Conservation (phyloP, 306 rosid genomes). For the Cyamopsis tetragonoloba region DNA sequence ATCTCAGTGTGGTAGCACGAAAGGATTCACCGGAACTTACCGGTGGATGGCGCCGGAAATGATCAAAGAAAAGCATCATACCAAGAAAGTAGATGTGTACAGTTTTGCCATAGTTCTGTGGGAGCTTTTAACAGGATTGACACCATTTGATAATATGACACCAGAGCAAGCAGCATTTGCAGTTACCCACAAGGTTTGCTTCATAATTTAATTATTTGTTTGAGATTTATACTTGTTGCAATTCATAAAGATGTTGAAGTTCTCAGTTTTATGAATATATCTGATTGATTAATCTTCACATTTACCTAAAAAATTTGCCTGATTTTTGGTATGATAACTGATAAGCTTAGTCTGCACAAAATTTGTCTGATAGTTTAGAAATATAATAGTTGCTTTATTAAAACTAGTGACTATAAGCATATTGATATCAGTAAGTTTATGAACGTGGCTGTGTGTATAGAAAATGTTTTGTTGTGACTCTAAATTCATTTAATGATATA, state of each 20-base stretch:
- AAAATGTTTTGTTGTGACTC: too few relatives aligned
- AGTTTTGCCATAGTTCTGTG: conserved; percentile 95
- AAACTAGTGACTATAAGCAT: not conserved
- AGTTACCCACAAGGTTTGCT: conserved; percentile 82
- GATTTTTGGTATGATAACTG: not conserved
- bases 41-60: conserved; percentile 99
- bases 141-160: conserved; percentile 90
- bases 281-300: not conserved
- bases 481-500: too few relatives aligned
- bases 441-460: too few relatives aligned
- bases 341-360: conserved; percentile 8
- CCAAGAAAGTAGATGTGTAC: conserved; percentile 92
- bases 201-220: conserved; percentile 1
- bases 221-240: not conserved
- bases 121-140: conserved; percentile 87
- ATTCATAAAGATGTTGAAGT: not conserved
- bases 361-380: not conserved
- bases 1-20: conserved; percentile 67
- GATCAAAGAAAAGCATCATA: conserved; percentile 85
- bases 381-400: not conserved
- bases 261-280: not conserved
- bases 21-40: conserved; percentile 90
- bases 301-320: not conserved
- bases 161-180: conserved; percentile 99
- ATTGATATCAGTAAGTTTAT: not conserved